phyloP scores from a whole-genome alignment of 371 early-diverging fungal species.

The Thermomucor indicae-seudaticae region DNA sequence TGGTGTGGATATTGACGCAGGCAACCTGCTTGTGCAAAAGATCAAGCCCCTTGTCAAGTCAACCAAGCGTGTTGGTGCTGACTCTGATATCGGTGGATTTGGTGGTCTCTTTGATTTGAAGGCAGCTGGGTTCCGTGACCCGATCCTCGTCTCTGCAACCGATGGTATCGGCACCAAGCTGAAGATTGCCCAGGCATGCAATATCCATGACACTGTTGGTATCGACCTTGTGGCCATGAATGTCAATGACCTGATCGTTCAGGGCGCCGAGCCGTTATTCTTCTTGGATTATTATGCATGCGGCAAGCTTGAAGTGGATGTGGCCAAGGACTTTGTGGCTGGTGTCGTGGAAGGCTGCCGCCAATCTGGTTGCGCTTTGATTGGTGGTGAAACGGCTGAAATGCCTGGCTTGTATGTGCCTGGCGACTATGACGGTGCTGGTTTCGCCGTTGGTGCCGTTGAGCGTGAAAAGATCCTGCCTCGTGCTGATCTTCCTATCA shows the following conservation, averaged over 20 bases:
- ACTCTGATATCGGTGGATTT: slow-evolving; percentile 97
- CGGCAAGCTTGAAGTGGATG: slow-evolving; percentile 88
- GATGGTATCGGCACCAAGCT: slow-evolving; percentile 99
- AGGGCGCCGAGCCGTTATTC: slow-evolving; percentile 97
- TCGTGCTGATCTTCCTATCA: slow-evolving; percentile 63
- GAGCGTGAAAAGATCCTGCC: slow-evolving; percentile 86
- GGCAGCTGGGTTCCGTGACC: slow-evolving; percentile 87
- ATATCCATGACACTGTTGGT: slow-evolving; percentile 88
- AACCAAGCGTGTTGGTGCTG: slow-evolving; percentile 87
- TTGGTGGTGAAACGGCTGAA: slow-evolving; percentile 99
- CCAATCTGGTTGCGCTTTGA: slow-evolving; percentile 89
- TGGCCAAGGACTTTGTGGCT: slow-evolving; percentile 85
- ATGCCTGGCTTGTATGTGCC: slow-evolving; percentile 94
- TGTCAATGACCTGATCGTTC: slow-evolving; percentile 97
- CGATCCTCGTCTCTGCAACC: slow-evolving; percentile 92
- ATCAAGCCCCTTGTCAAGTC: slow-evolving; percentile 94
- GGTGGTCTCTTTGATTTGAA: slow-evolving; percentile 96
- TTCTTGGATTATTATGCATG: slow-evolving; percentile 98
- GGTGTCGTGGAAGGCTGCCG: slow-evolving; percentile 95
- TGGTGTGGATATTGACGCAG: slow-evolving; percentile 95
- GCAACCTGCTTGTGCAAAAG: slow-evolving; percentile 89
- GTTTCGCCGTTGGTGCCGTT: slow-evolving; percentile 98
- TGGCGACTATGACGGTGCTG: slow-evolving; percentile 94
- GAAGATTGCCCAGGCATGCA: slow-evolving; percentile 85
- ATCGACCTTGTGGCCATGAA: slow-evolving; percentile 98